phyloP scores from a whole-genome alignment of 2,329 filamentous ascomycete species.

The Diplodia scrobiculata region DNA sequence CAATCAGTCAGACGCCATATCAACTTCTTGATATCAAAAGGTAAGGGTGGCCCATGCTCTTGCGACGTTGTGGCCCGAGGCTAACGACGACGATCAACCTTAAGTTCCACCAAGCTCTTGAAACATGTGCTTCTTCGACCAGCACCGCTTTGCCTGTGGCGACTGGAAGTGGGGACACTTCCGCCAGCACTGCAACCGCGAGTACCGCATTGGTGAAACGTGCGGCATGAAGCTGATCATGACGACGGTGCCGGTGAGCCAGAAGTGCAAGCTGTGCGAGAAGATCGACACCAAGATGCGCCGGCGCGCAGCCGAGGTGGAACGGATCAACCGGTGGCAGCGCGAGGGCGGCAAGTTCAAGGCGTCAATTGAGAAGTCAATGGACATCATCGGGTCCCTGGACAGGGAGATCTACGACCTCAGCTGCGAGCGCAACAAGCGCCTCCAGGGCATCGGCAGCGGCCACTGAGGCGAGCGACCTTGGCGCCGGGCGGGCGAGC shows the following conservation, averaged over 20 bases:
- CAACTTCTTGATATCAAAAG: constrained; percentile 26
- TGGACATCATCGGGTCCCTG: constrained; percentile 71
- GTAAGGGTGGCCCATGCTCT: constrained; percentile 30
- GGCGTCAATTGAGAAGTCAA: constrained; percentile 66
- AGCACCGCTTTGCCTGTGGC: constrained; percentile 79
- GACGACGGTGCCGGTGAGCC: constrained; percentile 64
- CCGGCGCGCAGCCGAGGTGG: constrained; percentile 70
- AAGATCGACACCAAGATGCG: constrained; percentile 85
- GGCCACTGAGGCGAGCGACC: constrained; percentile 32
- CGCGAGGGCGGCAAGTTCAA: constrained; percentile 65
- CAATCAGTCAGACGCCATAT: constrained; percentile 29
- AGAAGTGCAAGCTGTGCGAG: constrained; percentile 80
- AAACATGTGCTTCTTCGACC: constrained; percentile 93
- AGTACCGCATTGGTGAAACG: constrained; percentile 94
- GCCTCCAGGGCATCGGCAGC: constrained; percentile 36
- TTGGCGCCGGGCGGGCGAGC: constrained; percentile 21
- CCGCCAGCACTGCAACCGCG: constrained; percentile 87
- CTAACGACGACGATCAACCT: constrained; percentile 17
- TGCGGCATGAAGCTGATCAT: constrained; percentile 92
- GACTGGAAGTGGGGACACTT: constrained; percentile 97
- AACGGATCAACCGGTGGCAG: constrained; percentile 76
- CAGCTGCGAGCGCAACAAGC: constrained; percentile 56
- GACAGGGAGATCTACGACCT: constrained; percentile 69
- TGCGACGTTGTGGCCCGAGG: constrained; percentile 15
- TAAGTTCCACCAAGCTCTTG: constrained; percentile 28